Percentiles rank a stretch among this genome's conserved stretches.
Evolutionary conservation across 805 yeast genomes (phyloP).

Genomic region (Saccharomycopsis sp.): DNA sequence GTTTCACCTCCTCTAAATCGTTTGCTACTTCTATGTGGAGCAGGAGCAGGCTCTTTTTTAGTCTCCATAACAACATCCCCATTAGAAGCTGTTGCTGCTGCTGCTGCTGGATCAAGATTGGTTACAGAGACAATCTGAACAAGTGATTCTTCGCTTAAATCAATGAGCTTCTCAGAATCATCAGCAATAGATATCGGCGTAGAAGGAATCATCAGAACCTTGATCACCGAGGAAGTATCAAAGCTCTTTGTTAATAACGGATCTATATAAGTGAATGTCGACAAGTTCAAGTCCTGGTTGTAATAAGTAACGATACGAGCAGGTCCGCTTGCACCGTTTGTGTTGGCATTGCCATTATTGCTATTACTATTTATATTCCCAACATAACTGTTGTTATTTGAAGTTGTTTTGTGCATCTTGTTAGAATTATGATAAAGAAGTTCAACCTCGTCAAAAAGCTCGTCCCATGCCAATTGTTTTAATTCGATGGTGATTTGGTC

Average conservation of each 20-base stretch:
- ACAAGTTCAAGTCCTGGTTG: conserved; percentile 1
- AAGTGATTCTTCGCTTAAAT: not conserved
- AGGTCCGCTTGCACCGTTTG: conserved; percentile 10
- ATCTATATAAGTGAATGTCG: conserved; percentile 6
- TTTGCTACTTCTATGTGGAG: conserved; percentile 35
- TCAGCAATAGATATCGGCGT: not conserved
- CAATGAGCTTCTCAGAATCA: not conserved
- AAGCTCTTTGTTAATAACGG: conserved; percentile 14
- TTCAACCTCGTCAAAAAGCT: conserved; percentile 8
- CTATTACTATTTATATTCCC: not conserved
- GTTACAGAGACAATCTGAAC: not conserved
- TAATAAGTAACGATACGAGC: not conserved
- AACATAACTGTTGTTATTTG: not conserved
- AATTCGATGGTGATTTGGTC: conserved; percentile 17
- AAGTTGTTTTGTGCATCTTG: not conserved
- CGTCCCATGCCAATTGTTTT: not conserved
- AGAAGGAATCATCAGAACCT: not conserved
- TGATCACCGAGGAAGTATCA: conserved; percentile 9
- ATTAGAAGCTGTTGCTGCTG: not conserved
- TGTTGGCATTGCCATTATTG: conserved; percentile 5
- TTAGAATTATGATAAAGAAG: conserved; percentile 12
- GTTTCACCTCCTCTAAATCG: conserved; percentile 31
- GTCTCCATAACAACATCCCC: not conserved
- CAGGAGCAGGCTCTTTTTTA: conserved; percentile 23
- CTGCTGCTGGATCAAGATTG: not conserved